Evolutionary conservation across 1,284 basidiomycete genomes (phyloP).

Genomic region (Apiotrichum domesticum): DNA sequence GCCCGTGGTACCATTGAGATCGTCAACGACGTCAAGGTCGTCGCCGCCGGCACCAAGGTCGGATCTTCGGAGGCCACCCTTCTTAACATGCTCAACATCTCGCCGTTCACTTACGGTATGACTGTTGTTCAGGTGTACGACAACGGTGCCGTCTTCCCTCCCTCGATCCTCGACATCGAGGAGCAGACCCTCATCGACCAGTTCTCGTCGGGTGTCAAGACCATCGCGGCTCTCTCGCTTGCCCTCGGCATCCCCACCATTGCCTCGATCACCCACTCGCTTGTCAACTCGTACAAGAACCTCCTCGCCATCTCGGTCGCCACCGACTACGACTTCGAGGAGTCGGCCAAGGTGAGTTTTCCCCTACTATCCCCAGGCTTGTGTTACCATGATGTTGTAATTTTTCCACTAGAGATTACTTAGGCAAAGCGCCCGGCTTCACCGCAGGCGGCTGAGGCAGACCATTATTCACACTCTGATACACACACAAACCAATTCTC

Average conservation of each 20-base stretch:
- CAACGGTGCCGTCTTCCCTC: constrained; percentile 81
- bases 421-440: constrained; percentile 47
- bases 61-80: constrained; percentile 95
- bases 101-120: constrained; percentile 99
- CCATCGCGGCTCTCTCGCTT: constrained; percentile 91
- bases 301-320: constrained; percentile 80
- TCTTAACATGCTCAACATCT: constrained; percentile 98
- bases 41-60: constrained; percentile 84
- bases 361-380: not conserved
- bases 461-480: constrained; percentile 38
- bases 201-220: constrained; percentile 89
- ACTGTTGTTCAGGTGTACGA: constrained; percentile 90
- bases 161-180: constrained; percentile 87
- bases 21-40: constrained; percentile 93
- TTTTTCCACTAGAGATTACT: constrained; percentile 48
- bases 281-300: constrained; percentile 99
- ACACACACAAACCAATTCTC: not conserved
- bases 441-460: constrained; percentile 29
- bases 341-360: constrained; percentile 73
- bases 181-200: constrained; percentile 84
- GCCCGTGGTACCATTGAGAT: constrained; percentile 99
- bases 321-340: constrained; percentile 94
- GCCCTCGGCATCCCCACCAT: constrained; percentile 95
- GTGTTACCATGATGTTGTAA: constrained; percentile 22
- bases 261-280: constrained; percentile 84